Evolutionary conservation across 78 protist genomes (phyloP).

Genomic region (Ministeria vibrans): DNA sequence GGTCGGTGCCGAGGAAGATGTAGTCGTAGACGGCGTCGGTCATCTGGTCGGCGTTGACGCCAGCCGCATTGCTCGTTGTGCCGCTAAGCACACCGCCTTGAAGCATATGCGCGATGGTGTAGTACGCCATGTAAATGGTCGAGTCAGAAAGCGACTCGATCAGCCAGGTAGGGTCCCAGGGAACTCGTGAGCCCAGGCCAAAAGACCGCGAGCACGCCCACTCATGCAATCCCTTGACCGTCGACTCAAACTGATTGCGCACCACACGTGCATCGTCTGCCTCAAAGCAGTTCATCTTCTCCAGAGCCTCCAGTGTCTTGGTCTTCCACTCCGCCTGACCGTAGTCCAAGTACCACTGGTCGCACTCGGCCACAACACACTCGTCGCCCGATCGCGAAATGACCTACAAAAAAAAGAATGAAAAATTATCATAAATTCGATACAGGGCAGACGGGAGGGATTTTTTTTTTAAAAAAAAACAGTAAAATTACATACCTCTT

Average conservation of each 20-base stretch:
- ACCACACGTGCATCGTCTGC: background rate
- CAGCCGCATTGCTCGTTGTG: conserved; percentile 35
- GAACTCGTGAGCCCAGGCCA: conserved; percentile 97
- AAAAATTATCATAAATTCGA: too few relatives aligned
- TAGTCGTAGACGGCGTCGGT: conserved; percentile 46
- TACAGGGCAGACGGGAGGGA: too few relatives aligned
- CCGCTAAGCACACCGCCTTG: conserved; percentile 77
- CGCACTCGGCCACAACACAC: conserved; percentile 94
- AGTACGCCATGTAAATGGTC: conserved; percentile 99
- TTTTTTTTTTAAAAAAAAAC: too few relatives aligned
- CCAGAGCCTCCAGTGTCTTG: background rate
- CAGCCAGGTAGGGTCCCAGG: conserved; percentile 82
- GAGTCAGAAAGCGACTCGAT: conserved; percentile 99
- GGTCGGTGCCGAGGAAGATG: conserved; percentile 28
- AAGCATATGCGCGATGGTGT: conserved; percentile 94
- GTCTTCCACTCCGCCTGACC: conserved; percentile 91
- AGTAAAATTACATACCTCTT: too few relatives aligned
- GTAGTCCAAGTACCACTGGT: conserved; percentile 98
- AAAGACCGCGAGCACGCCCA: conserved; percentile 98
- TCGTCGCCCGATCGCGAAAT: conserved; percentile 94
- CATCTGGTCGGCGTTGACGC: conserved; percentile 69
- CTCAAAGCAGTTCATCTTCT: background rate
- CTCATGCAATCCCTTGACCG: conserved; percentile 64
- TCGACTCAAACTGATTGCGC: conserved; percentile 31
- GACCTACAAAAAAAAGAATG: too few relatives aligned